These are phyloP conservation scores for Primulina tabacum DNA, from an alignment of 257 asterid species.

Conservation along the genomic window DNA sequence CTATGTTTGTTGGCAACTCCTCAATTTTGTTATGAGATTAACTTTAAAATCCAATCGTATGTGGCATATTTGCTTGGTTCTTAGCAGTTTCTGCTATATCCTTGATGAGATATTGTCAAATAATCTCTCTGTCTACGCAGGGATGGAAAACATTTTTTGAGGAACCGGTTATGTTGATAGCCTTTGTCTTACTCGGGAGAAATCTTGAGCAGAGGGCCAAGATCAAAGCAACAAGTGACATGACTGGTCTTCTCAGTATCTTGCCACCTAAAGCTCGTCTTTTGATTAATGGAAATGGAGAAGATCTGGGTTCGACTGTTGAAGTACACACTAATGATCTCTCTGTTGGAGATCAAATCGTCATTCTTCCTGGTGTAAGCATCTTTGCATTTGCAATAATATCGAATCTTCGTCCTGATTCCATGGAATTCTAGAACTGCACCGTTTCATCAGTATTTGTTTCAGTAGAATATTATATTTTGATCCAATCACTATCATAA, in stretches of 20 bases:
- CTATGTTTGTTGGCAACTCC: background rate
- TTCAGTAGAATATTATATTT: slow-evolving; percentile 13
- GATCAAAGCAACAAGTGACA: slow-evolving; percentile 91
- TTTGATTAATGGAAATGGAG: slow-evolving; percentile 50
- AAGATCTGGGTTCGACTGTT: slow-evolving; percentile 55
- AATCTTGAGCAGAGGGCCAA: slow-evolving; percentile 99
- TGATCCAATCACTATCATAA: slow-evolving; percentile 8
- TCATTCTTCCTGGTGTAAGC: slow-evolving; percentile 97
- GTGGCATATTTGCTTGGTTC: background rate
- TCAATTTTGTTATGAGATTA: background rate
- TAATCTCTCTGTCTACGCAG: slow-evolving; percentile 39
- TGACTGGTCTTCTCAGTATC: slow-evolving; percentile 86
- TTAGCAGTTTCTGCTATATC: background rate
- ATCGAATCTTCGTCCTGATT: slow-evolving; percentile 16
- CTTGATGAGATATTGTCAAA: slow-evolving; percentile 19
- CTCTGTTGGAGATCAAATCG: slow-evolving; percentile 86
- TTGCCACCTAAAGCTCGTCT: slow-evolving; percentile 99
- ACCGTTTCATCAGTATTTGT: slow-evolving; percentile 9
- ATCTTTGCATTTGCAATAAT: slow-evolving; percentile 22
- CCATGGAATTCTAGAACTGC: slow-evolving; percentile 16
- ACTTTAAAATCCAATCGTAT: background rate
- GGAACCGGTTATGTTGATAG: slow-evolving; percentile 98
- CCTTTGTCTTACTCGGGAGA: slow-evolving; percentile 92
- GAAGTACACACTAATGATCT: slow-evolving; percentile 89
- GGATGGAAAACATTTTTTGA: slow-evolving; percentile 98